Evolutionary conservation across 495 filamentous ascomycete genomes (phyloP).

Genomic region (Hypoxylon fuscum): DNA sequence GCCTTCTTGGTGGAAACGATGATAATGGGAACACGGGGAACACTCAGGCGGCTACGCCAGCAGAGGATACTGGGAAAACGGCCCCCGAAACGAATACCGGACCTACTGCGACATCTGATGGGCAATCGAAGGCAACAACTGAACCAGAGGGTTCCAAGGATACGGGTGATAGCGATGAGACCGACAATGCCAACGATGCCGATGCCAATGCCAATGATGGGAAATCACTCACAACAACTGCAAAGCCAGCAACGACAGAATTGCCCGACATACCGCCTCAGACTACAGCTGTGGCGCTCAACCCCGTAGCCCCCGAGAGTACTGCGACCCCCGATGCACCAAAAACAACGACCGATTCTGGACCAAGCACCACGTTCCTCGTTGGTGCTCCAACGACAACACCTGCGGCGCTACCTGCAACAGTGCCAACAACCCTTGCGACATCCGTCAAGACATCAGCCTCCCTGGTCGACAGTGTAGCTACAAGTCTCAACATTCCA

Average conservation of each 20-base stretch:
- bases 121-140: slow-evolving; percentile 3
- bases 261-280: slow-evolving; percentile 17
- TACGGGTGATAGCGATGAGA: not conserved
- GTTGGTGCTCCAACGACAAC: slow-evolving; percentile 2
- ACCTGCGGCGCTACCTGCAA: not conserved
- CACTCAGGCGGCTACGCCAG: not conserved
- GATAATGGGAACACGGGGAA: slow-evolving; percentile 2
- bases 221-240: slow-evolving; percentile 1
- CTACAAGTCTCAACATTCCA: slow-evolving; percentile 37
- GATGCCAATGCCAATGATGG: not conserved
- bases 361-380: slow-evolving; percentile 23
- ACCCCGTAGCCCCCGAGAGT: slow-evolving; percentile 13
- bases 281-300: slow-evolving; percentile 32
- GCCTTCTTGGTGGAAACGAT: slow-evolving; percentile 29
- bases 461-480: slow-evolving; percentile 34
- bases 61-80: not conserved
- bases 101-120: slow-evolving; percentile 13
- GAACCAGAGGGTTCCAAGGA: slow-evolving; percentile 10
- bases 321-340: slow-evolving; percentile 14
- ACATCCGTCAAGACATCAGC: slow-evolving; percentile 35
- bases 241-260: slow-evolving; percentile 15
- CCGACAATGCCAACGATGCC: slow-evolving; percentile 6
- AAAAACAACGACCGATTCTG: slow-evolving; percentile 20
- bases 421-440: slow-evolving; percentile 37
- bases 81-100: not conserved